phyloP scores from a whole-genome alignment of 768 basidiomycete genomes.

The Trichaptum fuscoviolaceum region DNA sequence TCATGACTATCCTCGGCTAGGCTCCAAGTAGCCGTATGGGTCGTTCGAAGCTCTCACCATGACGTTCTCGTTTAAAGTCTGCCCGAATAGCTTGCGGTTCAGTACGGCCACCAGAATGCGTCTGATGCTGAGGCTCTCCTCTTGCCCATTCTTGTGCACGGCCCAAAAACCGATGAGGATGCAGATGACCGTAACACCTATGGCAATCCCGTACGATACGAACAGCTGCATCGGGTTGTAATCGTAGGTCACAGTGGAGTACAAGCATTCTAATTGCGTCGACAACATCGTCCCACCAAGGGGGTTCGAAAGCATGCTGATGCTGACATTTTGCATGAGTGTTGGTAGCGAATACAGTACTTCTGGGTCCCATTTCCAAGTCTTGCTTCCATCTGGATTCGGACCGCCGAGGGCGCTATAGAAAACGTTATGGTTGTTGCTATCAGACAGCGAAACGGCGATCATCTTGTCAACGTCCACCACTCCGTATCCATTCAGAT shows the following conservation, averaged over 20 bases:
- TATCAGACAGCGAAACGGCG: not conserved
- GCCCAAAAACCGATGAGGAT: not conserved
- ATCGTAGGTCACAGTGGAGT: not conserved
- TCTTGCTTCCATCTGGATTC: not conserved
- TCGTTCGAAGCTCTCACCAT: not conserved
- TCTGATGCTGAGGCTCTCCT: not conserved
- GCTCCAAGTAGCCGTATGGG: not conserved
- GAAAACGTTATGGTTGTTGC: not conserved
- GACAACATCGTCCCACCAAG: not conserved
- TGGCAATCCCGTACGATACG: not conserved
- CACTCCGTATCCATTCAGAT: not conserved
- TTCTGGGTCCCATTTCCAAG: not conserved
- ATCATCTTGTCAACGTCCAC: not conserved
- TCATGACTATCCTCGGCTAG: too few species aligned
- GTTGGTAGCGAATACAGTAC: not conserved
- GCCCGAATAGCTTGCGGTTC: not conserved
- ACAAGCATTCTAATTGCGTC: not conserved
- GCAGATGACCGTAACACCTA: not conserved
- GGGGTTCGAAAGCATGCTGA: not conserved
- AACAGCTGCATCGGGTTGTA: not conserved
- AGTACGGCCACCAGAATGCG: not conserved
- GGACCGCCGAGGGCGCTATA: not conserved
- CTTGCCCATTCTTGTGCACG: not conserved
- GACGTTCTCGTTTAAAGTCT: not conserved
- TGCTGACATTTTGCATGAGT: not conserved